phyloP scores from a whole-genome alignment of 495 filamentous ascomycete genomes.

The Talaromyces thailandensis region DNA sequence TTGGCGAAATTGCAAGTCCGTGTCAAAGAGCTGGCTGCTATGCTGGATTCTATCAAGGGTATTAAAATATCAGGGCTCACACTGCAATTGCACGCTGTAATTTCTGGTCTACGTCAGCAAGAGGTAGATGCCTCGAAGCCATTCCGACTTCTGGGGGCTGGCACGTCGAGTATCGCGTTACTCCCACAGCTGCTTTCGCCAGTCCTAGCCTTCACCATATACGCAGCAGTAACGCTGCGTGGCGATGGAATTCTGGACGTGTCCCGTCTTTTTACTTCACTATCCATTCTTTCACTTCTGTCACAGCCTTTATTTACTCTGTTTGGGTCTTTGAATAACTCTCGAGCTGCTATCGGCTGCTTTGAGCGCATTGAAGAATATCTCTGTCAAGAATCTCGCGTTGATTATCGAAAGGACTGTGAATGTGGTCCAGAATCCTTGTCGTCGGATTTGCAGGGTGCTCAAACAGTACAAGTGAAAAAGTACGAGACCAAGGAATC shows the following conservation, averaged over 20 bases:
- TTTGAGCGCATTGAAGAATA: constrained; percentile 35
- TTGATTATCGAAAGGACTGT: neutral
- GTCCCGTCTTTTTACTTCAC: constrained; percentile 11
- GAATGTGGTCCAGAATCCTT: neutral
- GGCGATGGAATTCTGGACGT: constrained; percentile 7
- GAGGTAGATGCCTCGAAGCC: constrained; percentile 12
- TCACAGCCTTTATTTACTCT: constrained; percentile 15
- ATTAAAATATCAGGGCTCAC: constrained; percentile 11
- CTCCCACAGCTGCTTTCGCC: constrained; percentile 9
- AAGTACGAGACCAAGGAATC: neutral
- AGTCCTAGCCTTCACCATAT: constrained; percentile 12
- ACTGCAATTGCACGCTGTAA: neutral
- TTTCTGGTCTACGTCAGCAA: constrained; percentile 8
- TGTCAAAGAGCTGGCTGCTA: constrained; percentile 3
- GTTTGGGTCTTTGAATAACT: constrained; percentile 25
- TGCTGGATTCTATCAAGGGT: constrained; percentile 10
- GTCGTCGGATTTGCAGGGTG: neutral
- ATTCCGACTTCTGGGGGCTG: constrained; percentile 11
- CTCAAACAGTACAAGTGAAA: neutral
- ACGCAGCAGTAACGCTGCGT: neutral
- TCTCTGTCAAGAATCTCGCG: neutral
- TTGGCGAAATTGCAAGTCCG: neutral
- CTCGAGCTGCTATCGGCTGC: constrained; percentile 28
- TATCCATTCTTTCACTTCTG: constrained; percentile 14
- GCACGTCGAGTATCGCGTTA: constrained; percentile 6